Conservation (phyloP, 2,329 filamentous ascomycete genomes). For the Xylaria sp. region DNA sequence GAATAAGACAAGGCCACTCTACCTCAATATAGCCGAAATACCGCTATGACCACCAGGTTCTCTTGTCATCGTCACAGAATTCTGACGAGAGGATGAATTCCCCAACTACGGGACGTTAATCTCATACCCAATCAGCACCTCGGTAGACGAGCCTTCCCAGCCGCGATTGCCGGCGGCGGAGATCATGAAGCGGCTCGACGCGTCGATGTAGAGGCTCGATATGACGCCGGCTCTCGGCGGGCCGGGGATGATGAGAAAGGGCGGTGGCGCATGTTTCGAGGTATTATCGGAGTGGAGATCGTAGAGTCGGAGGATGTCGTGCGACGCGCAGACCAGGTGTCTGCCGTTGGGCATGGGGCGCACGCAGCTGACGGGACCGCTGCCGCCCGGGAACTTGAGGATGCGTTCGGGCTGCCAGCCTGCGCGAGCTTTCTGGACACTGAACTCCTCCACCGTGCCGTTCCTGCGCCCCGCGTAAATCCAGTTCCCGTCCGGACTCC, state of each 20-base stretch:
- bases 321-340: conserved; percentile 90
- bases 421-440: conserved; percentile 76
- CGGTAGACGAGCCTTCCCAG: conserved; percentile 91
- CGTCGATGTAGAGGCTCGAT: conserved; percentile 85
- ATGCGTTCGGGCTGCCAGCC: conserved; percentile 78
- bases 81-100: not conserved
- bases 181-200: conserved; percentile 88
- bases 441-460: conserved; percentile 93
- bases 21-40: not conserved
- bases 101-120: conserved; percentile 63
- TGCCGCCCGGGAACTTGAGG: conserved; percentile 89
- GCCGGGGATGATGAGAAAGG: conserved; percentile 95
- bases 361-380: conserved; percentile 88
- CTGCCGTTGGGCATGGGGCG: conserved; percentile 91
- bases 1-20: not conserved
- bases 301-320: conserved; percentile 93
- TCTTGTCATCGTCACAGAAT: not conserved
- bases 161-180: conserved; percentile 91
- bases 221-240: conserved; percentile 86
- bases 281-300: conserved; percentile 76
- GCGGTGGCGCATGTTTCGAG: conserved; percentile 80
- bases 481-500: conserved; percentile 94
- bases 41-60: not conserved
- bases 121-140: conserved; percentile 94
- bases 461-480: conserved; percentile 94